Percentiles rank a stretch among this genome's conserved stretches.
Conservation (phyloP, 768 basidiomycete species). For the Epithele typhae region DNA sequence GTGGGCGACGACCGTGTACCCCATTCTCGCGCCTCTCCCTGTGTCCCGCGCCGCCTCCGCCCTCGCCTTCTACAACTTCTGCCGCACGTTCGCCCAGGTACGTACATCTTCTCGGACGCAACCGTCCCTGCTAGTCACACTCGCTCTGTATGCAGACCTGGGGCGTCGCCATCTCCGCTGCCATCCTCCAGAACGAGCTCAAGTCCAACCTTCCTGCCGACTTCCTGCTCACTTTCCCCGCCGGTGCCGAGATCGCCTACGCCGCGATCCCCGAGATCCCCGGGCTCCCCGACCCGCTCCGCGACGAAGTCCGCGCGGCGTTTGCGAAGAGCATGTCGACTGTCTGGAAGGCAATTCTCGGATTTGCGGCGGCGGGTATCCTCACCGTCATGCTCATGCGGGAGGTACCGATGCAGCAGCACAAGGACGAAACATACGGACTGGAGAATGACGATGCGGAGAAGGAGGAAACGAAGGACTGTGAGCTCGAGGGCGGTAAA, state of each 20-base stretch:
- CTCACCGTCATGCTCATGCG: conserved; percentile 30
- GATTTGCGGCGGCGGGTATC: conserved; percentile 34
- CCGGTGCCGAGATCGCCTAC: conserved; percentile 39
- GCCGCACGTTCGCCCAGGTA: conserved; percentile 21
- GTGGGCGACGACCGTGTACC: conserved; percentile 18
- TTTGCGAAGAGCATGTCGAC: conserved; percentile 35
- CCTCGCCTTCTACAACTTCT: conserved; percentile 28
- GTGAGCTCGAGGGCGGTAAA: too few relatives aligned
- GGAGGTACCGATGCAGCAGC: conserved; percentile 15
- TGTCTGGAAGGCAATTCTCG: conserved; percentile 41
- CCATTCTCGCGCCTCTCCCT: conserved; percentile 26
- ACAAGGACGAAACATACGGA: conserved; percentile 13
- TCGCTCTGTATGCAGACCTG: conserved; percentile 32
- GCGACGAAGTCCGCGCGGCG: conserved; percentile 33
- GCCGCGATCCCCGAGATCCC: conserved; percentile 40
- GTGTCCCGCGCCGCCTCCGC: conserved; percentile 30
- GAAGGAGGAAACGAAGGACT: too few relatives aligned
- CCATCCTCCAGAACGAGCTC: too few relatives aligned
- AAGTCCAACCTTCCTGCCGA: conserved; percentile 33
- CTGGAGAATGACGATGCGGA: too few relatives aligned
- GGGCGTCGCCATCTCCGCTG: conserved; percentile 49
- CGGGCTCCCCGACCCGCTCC: conserved; percentile 29
- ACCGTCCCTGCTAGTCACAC: not conserved
- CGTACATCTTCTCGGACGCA: not conserved
- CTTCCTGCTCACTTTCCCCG: conserved; percentile 30